Percentiles rank a stretch among this genome's conserved stretches.
phyloP scores from a whole-genome alignment of 1,284 basidiomycete species.

The Earliella scabrosa region DNA sequence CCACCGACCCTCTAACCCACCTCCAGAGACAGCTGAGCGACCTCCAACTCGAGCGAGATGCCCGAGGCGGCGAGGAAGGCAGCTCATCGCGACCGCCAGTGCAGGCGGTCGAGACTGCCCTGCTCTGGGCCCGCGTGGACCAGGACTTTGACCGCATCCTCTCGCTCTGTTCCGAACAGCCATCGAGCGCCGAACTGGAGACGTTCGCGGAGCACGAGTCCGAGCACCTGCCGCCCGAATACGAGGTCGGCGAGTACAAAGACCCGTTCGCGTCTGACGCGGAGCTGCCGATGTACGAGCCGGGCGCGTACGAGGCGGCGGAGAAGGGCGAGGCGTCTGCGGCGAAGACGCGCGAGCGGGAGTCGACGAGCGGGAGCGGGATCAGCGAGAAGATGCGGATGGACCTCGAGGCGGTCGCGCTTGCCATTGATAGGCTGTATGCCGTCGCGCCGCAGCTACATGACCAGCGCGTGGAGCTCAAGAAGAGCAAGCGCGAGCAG shows the following conservation, averaged over 20 bases:
- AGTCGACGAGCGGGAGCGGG: constrained; percentile 21
- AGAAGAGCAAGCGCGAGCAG: constrained; percentile 63
- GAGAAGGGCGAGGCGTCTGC: constrained; percentile 15
- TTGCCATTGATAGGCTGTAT: constrained; percentile 87
- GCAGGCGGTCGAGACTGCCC: constrained; percentile 61
- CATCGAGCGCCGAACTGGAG: not conserved
- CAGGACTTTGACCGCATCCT: constrained; percentile 73
- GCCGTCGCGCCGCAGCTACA: constrained; percentile 82
- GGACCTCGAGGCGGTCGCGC: constrained; percentile 82
- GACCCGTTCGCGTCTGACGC: constrained; percentile 15
- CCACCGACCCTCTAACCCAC: constrained; percentile 55
- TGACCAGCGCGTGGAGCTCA: constrained; percentile 86
- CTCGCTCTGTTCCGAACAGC: constrained; percentile 49
- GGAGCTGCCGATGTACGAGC: constrained; percentile 66
- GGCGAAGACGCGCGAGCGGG: constrained; percentile 11
- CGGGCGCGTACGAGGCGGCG: constrained; percentile 38
- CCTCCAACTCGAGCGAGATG: constrained; percentile 59
- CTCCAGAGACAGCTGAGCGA: constrained; percentile 73
- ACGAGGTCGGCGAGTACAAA: constrained; percentile 57
- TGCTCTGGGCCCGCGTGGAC: constrained; percentile 78
- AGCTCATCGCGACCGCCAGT: constrained; percentile 42
- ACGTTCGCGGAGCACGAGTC: constrained; percentile 7
- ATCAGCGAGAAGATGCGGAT: constrained; percentile 74
- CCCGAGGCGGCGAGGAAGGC: constrained; percentile 12
- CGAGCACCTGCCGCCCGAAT: constrained; percentile 67